Evolutionary conservation across 805 yeast species (phyloP), one percentile per base, ranked within the genome.

Genomic region (Barnettozyma pratensis): DNA sequence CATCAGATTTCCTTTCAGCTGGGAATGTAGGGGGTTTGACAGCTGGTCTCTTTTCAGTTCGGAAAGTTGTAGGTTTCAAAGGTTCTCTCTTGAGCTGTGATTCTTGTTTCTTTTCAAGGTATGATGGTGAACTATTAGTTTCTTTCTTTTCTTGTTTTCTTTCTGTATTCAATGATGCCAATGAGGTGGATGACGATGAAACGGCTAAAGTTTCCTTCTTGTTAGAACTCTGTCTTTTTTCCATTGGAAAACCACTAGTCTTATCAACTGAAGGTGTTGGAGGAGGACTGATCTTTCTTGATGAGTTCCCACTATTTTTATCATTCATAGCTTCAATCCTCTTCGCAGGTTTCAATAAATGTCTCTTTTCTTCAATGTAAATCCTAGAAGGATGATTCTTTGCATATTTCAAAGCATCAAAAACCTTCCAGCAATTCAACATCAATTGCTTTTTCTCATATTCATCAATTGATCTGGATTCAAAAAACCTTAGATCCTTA

Each of bases 401-500:
- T 32, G 11, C 25, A 39, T 54, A 51, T 6, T 49, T 49, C 44
- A 60, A 40, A 37, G 49, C 36, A 26, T 60, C 58, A 49, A 47
- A 56, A 0, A 56, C 62, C 32, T 45, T 25, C 8, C 29, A 9
- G 30, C 53, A 56, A 38, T 59, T 60, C 9, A 42, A 39, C 30
- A 45, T 50, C 8, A 58, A 11, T 5, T 44, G 41, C 1, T n/a
- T 9, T 12, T 52, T 49, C 6, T 49, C 42, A 25, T 49, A 44
- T 14, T 30, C 41, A 4, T 36, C 11, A 26, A 40, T 44, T 39
- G 41, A 48, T 46, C 50, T 51, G 37, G 52, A 46, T 12, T 51
- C 54, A 5, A 42, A 38, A 8, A 55, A 29, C 35, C 52, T 56
- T 25, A 60, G 29, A 4, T 60, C 63, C 42, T 65, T 54, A 53